These are phyloP conservation scores for Hippophae rhamnoides DNA, from an alignment of 306 rosid species.

Conservation along the genomic window DNA sequence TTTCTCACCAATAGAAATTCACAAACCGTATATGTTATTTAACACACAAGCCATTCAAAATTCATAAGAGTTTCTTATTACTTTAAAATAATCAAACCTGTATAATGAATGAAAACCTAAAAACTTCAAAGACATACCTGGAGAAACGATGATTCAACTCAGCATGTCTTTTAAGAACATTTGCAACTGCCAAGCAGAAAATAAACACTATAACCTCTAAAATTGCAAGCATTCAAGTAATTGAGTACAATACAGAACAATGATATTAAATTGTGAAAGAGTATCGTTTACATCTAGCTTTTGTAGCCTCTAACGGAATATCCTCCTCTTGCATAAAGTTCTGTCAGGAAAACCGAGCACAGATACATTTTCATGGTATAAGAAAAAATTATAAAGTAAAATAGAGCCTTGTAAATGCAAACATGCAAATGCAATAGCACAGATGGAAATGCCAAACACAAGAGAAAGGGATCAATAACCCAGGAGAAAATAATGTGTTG, in stretches of 20 bases:
- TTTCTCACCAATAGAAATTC: too few species aligned
- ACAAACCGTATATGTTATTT: too few species aligned
- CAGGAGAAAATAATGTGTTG: too few species aligned
- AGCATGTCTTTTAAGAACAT: slow-evolving; percentile 71
- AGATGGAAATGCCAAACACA: neutral
- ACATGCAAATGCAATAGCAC: neutral
- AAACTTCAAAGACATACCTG: slow-evolving; percentile 35
- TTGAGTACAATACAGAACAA: neutral
- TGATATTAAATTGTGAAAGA: slow-evolving; percentile 16
- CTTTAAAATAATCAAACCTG: slow-evolving; percentile 1
- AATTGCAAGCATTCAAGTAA: slow-evolving; percentile 1
- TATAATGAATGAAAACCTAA: slow-evolving; percentile 1
- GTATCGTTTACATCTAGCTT: slow-evolving; percentile 50
- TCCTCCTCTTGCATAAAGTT: slow-evolving; percentile 67
- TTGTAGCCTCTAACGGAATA: slow-evolving; percentile 63
- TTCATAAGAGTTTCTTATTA: neutral
- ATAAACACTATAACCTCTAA: slow-evolving; percentile 14
- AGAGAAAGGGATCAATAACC: too few species aligned
- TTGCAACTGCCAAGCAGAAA: slow-evolving; percentile 44
- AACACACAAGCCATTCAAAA: too few species aligned
- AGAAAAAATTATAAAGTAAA: neutral
- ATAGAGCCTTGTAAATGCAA: neutral
- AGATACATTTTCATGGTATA: slow-evolving; percentile 7
- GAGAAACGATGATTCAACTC: slow-evolving; percentile 78
- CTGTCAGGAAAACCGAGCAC: slow-evolving; percentile 29